Evolutionary conservation across 1,284 basidiomycete species (phyloP).

Genomic region (Apiotrichum veenhuisii): DNA sequence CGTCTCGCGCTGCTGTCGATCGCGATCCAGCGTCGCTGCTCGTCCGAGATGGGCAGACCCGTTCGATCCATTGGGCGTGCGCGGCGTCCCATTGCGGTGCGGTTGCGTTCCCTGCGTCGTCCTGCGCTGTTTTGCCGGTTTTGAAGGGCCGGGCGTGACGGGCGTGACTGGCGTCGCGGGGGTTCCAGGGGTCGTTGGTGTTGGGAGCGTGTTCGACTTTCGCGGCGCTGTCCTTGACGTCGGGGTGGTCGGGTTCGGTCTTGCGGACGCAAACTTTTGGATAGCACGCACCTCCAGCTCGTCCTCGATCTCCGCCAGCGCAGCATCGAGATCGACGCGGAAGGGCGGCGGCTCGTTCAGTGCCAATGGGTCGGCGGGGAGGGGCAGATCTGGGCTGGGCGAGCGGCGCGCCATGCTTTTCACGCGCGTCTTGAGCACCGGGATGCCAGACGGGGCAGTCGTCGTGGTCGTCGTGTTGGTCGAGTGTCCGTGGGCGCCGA

Average conservation of each 20-base stretch:
- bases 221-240: not conserved
- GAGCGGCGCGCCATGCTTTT: conserved; percentile 6
- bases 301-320: conserved; percentile 20
- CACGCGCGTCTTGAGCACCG: conserved; percentile 18
- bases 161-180: not conserved
- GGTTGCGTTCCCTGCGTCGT: too few species aligned
- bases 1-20: not conserved
- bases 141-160: not conserved
- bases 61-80: not conserved
- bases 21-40: not conserved
- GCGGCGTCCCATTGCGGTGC: not conserved
- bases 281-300: conserved; percentile 19
- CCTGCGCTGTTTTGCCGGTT: not conserved
- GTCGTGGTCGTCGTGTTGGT: not conserved
- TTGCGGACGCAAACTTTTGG: conserved; percentile 12
- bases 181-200: not conserved
- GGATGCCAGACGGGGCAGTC: conserved; percentile 13
- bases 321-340: conserved; percentile 20
- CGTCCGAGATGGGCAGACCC: not conserved
- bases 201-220: not conserved
- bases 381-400: conserved; percentile 17
- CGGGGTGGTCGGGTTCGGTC: conserved; percentile 3
- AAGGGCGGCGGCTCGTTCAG: conserved; percentile 16
- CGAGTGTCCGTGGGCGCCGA: not conserved
- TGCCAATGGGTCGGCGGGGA: not conserved